phyloP scores from a whole-genome alignment of 2,329 filamentous ascomycete species.

The Nemania serpens region DNA sequence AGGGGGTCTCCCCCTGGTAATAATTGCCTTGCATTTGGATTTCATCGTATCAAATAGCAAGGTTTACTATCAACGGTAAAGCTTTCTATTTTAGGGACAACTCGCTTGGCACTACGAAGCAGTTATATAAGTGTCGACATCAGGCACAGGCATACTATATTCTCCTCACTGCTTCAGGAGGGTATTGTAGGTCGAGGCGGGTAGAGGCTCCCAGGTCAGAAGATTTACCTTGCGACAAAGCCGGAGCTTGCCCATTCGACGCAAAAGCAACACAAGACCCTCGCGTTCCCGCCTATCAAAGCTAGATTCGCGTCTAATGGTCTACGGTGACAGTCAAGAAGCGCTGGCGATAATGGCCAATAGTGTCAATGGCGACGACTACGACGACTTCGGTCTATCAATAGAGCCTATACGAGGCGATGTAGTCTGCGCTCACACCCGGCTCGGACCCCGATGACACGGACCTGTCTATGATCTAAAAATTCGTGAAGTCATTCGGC shows the following conservation, averaged over 20 bases:
- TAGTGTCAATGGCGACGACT: conserved; percentile 46
- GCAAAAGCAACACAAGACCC: conserved; percentile 45
- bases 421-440: conserved; percentile 41
- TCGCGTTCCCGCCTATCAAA: conserved; percentile 47
- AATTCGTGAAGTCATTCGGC: conserved; percentile 36
- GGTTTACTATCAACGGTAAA: too few species aligned
- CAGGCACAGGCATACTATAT: too few species aligned
- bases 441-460: conserved; percentile 42
- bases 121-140: too few species aligned
- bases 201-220: conserved; percentile 48
- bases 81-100: too few species aligned
- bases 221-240: conserved; percentile 48
- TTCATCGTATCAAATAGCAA: too few species aligned
- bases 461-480: conserved; percentile 43
- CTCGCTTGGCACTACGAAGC: too few species aligned
- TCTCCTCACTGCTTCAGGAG: too few species aligned
- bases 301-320: conserved; percentile 40
- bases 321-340: conserved; percentile 39
- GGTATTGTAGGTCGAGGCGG: too few species aligned
- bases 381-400: conserved; percentile 39
- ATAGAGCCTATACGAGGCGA: conserved; percentile 43
- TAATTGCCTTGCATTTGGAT: too few species aligned
- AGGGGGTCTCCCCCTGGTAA: too few species aligned
- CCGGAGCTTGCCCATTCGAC: conserved; percentile 44
- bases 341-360: conserved; percentile 38